These are phyloP conservation scores for Stylonectria norvegica DNA, from an alignment of 2,329 filamentous ascomycete genomes.

Conservation along the genomic window DNA sequence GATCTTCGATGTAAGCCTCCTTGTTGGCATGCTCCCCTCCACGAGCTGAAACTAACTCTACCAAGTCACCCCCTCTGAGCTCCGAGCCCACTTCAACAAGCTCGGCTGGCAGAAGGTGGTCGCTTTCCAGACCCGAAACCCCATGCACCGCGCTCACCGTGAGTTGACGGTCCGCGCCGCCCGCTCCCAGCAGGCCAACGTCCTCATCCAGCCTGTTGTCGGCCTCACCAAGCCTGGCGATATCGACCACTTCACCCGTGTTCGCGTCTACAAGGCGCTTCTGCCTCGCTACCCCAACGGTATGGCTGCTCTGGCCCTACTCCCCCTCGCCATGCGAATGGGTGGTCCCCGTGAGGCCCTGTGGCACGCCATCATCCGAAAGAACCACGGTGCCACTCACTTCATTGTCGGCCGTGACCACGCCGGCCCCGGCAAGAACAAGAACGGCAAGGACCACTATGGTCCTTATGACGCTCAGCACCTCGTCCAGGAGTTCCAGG, in stretches of 20 bases:
- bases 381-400: constrained; percentile 98
- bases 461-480: constrained; percentile 97
- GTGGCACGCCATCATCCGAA: constrained; percentile 99
- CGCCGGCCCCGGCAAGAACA: constrained; percentile 97
- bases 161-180: constrained; percentile 97
- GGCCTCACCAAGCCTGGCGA: constrained; percentile 98
- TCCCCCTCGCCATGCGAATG: constrained; percentile 98
- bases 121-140: constrained; percentile 98
- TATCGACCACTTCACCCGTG: constrained; percentile 99
- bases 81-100: constrained; percentile 97
- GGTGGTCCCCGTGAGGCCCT: constrained; percentile 96
- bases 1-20: constrained; percentile 77
- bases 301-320: constrained; percentile 93
- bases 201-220: constrained; percentile 97
- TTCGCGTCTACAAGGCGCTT: constrained; percentile 96
- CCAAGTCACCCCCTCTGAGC: constrained; percentile 83
- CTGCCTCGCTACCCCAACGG: constrained; percentile 97
- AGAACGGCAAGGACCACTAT: constrained; percentile 94
- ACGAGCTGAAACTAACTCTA: too few relatives aligned
- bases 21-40: constrained; percentile 15
- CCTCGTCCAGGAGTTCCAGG: constrained; percentile 91
- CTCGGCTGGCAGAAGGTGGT: constrained; percentile 97
- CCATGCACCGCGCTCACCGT: constrained; percentile 98
- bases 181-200: constrained; percentile 93
- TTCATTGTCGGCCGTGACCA: constrained; percentile 99